Evolutionary conservation across 176 grass and related monocot genomes (phyloP), one percentile per base, ranked within the genome.

Genomic region (Bonia amplexicaulis): DNA sequence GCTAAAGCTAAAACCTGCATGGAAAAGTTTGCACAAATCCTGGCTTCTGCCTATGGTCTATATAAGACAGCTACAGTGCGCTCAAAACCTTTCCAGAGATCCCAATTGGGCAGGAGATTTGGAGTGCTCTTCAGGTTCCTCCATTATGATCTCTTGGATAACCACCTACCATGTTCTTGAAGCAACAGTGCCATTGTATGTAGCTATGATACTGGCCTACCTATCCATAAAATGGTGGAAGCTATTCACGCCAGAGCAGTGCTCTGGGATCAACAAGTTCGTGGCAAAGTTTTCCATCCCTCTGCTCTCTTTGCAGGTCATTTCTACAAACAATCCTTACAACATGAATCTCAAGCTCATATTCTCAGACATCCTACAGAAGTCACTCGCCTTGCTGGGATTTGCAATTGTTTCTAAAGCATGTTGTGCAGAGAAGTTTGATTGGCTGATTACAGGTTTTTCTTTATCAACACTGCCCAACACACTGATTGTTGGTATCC

Each of bases 171-270:
- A 93, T 79, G 92, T 97, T 83, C 85, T 94, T 60, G 90, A 91
- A 86, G 87, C 90, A 74, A 94, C 90, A 58, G 66, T 91, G 2
- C 95, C 95, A 60, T 58, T 97, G 74, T 94, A 97, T 89, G 82
- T 86, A 45, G 85, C 90, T 70, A 97, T 97, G 95, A 88, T 97
- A 65, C 60, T 97, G 25, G 95, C 90, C 53, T 97, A 97, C 79
- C 84, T 97, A 79, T 97, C 90, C 63, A 97, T 97, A 82, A 91
- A 90, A 93, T 90, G 84, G 90, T 93, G 95, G 92, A 94, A 94
- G 75, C 29, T 97, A 54, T 94, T 97, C 89, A 93, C 86, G 46
- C 90, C 90, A n/a, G 92, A 97, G 66, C 92, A 94, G 65, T 93
- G 92, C 75, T 89, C 86, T 39, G 95, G 95, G 66, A 90, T 97